Base-by-base conservation (phyloP, 768 basidiomycete genomes). In the Mycena leptocephala region DNA sequence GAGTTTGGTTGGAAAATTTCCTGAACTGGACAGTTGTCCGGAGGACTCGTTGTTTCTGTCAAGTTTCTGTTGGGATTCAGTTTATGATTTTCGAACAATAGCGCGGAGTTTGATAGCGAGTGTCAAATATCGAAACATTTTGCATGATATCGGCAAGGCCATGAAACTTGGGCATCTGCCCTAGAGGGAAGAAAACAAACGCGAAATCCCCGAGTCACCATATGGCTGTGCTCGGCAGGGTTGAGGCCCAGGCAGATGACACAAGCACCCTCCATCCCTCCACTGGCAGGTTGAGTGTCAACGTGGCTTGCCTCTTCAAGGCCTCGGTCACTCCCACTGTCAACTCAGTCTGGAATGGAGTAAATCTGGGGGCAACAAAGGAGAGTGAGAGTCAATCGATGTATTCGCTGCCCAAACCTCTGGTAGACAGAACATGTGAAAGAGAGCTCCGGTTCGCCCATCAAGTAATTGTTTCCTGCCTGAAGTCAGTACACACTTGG, bases 41-140 rank as follows among this genome's bases (percentile, higher is more conserved):
- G 48, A 66, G 65, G 65, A 66, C 65, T 66, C 65, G 65, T 66
- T 66, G 65, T 66, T 66, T 66, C 48, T 66, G 64, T 65, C 46
- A 65, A 48, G 26, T 65, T 51, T 65, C 46, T 65, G 65, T 53
- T 26, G 65, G 65, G 65, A 66, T 66, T 66, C 65, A 53, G 26
- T 66, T n/a, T 66, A 53, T 53, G 46, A 35, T 66, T 66, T 66
- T 66, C 65, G 48, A 53, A 66, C 65, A 33, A 66, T 66, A 66
- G 65, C 65, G 48, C 64, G 64, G 30, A 48, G 64, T 48, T 35
- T 66, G 9, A 66, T 66, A 46, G 64, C 64, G 43, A 66, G 64
- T 66, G 64, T 66, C 64, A 66, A 53, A 66, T 66, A 66, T 48
- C 43, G 9, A 66, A 51, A 24, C 48, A 35, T 51, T 66, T 66